Evolutionary conservation across 2,329 filamentous ascomycete species (phyloP).

Genomic region (Penicillium polonicum): DNA sequence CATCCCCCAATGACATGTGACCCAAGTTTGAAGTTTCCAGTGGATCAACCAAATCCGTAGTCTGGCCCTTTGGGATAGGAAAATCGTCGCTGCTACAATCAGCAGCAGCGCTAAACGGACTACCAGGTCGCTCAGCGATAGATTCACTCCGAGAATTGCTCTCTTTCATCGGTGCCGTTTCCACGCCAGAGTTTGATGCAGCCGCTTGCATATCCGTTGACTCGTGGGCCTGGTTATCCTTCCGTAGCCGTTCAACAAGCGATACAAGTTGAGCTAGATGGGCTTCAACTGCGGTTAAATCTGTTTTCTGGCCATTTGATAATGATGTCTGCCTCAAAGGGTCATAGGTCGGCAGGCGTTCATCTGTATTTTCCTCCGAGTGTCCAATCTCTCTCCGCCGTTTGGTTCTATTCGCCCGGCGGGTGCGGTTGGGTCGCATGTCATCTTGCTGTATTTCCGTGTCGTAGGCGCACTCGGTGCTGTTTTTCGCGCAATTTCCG

Average conservation of each 20-base stretch:
- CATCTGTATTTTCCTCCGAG: not conserved
- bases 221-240: not conserved
- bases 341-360: not conserved
- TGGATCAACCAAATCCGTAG: slow-evolving; percentile 44
- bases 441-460: slow-evolving; percentile 28
- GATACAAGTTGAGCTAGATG: not conserved
- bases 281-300: not conserved
- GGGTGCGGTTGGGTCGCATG: slow-evolving; percentile 5
- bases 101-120: slow-evolving; percentile 22
- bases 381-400: slow-evolving; percentile 30
- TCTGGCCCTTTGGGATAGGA: slow-evolving; percentile 42
- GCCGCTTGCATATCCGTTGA: not conserved
- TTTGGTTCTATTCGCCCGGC: slow-evolving; percentile 35
- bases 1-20: slow-evolving; percentile 45
- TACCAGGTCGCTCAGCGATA: no score
- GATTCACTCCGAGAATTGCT: not conserved
- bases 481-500: slow-evolving; percentile 47
- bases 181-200: no score
- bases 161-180: slow-evolving; percentile 13
- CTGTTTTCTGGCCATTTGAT: not conserved
- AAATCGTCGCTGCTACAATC: slow-evolving; percentile 44
- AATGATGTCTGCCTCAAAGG: not conserved
- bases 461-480: slow-evolving; percentile 45
- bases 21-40: slow-evolving; percentile 44
- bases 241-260: not conserved